Conservation (phyloP, 2,329 filamentous ascomycete genomes). For the Dactylellina cionopaga region DNA sequence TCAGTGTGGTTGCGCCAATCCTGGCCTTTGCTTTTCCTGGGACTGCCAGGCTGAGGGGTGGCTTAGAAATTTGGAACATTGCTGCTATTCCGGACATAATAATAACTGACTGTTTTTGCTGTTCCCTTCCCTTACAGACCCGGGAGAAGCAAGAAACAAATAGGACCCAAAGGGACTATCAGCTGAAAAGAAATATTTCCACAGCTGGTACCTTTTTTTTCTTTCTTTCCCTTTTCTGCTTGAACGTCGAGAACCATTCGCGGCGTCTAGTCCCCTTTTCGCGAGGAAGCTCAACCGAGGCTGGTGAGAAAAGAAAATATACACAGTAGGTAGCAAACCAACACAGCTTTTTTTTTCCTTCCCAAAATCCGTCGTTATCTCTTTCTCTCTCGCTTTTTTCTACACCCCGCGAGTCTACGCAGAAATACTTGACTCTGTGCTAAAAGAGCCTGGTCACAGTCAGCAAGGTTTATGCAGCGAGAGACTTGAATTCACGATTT, state of each 20-base stretch:
- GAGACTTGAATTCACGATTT: conserved; percentile 28
- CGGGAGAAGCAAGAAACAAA: neutral
- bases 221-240: conserved; percentile 10
- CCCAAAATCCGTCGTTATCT: neutral
- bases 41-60: conserved; percentile 49
- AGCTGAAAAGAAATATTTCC: conserved; percentile 26
- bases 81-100: conserved; percentile 34
- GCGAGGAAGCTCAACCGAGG: conserved; percentile 9
- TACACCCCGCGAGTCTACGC: conserved; percentile 18
- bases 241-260: conserved; percentile 1
- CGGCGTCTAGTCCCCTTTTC: conserved; percentile 3
- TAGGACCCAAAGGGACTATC: conserved; percentile 12
- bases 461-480: conserved; percentile 6
- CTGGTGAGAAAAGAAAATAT: conserved; percentile 7
- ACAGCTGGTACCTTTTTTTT: no score
- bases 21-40: conserved; percentile 38
- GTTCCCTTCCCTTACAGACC: conserved; percentile 10
- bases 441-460: neutral
- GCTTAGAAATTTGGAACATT: conserved; percentile 48
- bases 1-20: conserved; percentile 44
- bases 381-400: neutral
- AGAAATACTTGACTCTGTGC: conserved; percentile 22
- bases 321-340: neutral
- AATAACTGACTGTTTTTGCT: neutral
- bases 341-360: neutral